A percentile compares a stretch with the other conserved stretches of the same genome.
These are phyloP conservation scores for Stachybotrys echinatus DNA, from an alignment of 2,329 filamentous ascomycete genomes.

Conservation along the genomic window DNA sequence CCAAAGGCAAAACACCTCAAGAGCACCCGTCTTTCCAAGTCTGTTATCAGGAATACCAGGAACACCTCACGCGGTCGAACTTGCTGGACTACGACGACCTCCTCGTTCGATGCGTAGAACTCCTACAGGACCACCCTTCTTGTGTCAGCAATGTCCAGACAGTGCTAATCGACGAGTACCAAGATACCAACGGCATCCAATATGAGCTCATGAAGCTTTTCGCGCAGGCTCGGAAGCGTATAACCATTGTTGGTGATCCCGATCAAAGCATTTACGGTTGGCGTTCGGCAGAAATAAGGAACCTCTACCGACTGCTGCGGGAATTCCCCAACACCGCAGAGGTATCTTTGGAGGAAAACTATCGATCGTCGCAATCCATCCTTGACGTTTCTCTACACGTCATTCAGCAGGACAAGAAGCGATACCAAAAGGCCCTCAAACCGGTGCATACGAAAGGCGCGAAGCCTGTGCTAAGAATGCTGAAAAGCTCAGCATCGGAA, in stretches of 20 bases:
- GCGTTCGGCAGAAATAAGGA: conserved; percentile 86
- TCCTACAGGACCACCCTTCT: conserved; percentile 66
- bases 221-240: conserved; percentile 64
- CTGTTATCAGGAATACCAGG: conserved; percentile 72
- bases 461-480: conserved; percentile 70
- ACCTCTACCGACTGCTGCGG: conserved; percentile 70
- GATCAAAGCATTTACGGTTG: conserved; percentile 98
- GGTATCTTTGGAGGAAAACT: conserved; percentile 88
- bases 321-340: conserved; percentile 76
- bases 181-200: conserved; percentile 93
- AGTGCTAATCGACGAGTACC: conserved; percentile 94
- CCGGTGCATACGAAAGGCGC: conserved; percentile 78
- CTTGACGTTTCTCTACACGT: conserved; percentile 74
- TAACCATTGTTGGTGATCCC: conserved; percentile 93
- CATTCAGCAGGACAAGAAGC: conserved; percentile 80
- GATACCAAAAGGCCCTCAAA: conserved; percentile 74
- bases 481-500: conserved; percentile 67
- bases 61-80: conserved; percentile 68
- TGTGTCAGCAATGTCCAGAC: conserved; percentile 88
- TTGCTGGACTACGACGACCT: conserved; percentile 94
- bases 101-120: conserved; percentile 73
- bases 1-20: conserved; percentile 24
- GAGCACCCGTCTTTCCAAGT: conserved; percentile 57
- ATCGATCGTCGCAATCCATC: conserved; percentile 84
- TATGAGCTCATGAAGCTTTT: conserved; percentile 92